Base-by-base conservation (phyloP, 2,329 filamentous ascomycete species). In the Xylariaceae sp. region DNA sequence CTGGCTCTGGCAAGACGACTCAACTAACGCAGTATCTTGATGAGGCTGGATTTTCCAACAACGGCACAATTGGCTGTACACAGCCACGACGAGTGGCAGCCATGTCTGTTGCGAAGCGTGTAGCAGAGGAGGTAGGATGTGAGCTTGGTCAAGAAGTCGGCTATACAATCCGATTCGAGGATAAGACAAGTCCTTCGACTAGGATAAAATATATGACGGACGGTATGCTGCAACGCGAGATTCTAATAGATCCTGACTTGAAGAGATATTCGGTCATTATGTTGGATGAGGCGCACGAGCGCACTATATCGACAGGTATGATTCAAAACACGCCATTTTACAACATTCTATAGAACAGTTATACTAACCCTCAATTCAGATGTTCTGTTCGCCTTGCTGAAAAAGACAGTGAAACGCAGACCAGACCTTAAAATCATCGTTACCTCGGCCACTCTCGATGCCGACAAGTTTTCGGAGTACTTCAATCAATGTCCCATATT, bases 121-220 rank as follows among this genome's bases (percentile, higher is more conserved):
- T 99, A 3, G 85, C 92, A 0, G 91, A 97, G 68, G 94, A 99
- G 74, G 90, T 97, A 55, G 92, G 94, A 15, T 96, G 92, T 64
- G 81, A 86, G 59, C 80, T 97, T 12, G 94, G 94, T 32, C 85
- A 92, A 52, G 92, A 96, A 69, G 92, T 99, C 58, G 94, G 94
- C 51, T 99, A 99, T 70, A 96, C 89, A 7, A 96, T 99, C 67
- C 89, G 94, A 69, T 99, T 99, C 68, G 94, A 99, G 67, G 94
- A 99, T 72, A 88, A 86, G 68, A 96, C 92, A 0, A 89, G 86
- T 60, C 84, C 89, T 1, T 80, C 86, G 16, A 99, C 94, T 1
- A 89, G 86, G 67, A 96, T 99, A 76, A 99, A 99, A 75, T 99
- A 99, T 75, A 96, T 99, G 92, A 99, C 94, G 15, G 94, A 99